Evolutionary conservation across 805 yeast genomes (phyloP).

Genomic region (Saturnispora quitensis): DNA sequence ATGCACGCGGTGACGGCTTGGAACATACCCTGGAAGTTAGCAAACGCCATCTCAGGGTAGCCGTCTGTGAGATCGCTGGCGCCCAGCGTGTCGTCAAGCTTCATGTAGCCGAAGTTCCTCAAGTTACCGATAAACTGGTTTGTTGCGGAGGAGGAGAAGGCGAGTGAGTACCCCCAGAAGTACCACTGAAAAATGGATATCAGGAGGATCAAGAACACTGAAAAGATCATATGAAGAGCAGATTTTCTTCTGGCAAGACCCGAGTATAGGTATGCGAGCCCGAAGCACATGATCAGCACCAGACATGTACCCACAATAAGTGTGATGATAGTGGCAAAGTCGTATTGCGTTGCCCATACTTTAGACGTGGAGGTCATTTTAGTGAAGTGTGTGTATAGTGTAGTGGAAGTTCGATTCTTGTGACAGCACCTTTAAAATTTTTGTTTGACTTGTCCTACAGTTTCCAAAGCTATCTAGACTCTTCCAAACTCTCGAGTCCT

Average conservation of each 20-base stretch:
- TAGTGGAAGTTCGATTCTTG: not conserved
- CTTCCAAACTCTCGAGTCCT: too few relatives aligned
- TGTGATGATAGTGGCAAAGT: slow-evolving; percentile 39
- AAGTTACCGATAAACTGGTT: slow-evolving; percentile 86
- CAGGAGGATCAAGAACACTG: slow-evolving; percentile 43
- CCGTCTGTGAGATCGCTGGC: slow-evolving; percentile 8
- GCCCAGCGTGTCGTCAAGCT: slow-evolving; percentile 39
- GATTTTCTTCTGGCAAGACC: slow-evolving; percentile 86
- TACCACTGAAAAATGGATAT: slow-evolving; percentile 81
- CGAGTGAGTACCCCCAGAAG: slow-evolving; percentile 95
- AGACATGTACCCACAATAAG: slow-evolving; percentile 55
- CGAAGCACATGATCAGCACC: slow-evolving; percentile 90
- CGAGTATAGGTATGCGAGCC: slow-evolving; percentile 83
- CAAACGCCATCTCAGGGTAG: slow-evolving; percentile 72
- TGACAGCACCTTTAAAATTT: not conserved
- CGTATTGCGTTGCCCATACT: slow-evolving; percentile 25
- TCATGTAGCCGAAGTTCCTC: slow-evolving; percentile 70
- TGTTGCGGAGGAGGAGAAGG: slow-evolving; percentile 71
- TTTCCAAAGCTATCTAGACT: too few relatives aligned
- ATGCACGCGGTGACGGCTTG: slow-evolving; percentile 87
- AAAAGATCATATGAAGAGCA: slow-evolving; percentile 82
- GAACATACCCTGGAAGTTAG: slow-evolving; percentile 86
- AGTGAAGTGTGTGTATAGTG: too few relatives aligned
- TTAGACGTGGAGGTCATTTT: not conserved
- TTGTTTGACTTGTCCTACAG: too few relatives aligned